phyloP scores from a whole-genome alignment of 441 rosid species.

The Adansonia madagascariensis region DNA sequence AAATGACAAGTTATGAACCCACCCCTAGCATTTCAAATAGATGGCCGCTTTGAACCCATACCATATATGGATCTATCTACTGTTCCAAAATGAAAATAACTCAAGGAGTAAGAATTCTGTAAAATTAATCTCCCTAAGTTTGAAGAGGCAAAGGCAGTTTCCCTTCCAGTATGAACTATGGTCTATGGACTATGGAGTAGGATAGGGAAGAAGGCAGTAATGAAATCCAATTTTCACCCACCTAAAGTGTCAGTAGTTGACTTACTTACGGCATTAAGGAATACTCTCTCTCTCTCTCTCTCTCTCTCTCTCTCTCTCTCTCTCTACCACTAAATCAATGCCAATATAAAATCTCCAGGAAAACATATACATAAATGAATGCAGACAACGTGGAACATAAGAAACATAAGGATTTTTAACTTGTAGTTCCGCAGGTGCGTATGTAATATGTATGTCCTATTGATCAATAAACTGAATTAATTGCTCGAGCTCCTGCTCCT shows the following conservation, averaged over 20 bases:
- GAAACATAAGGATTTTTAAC: neutral
- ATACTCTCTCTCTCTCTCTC: neutral
- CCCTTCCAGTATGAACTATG: neutral
- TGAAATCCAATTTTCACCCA: neutral
- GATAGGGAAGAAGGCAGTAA: neutral
- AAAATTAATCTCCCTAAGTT: neutral
- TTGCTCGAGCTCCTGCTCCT: conserved; percentile 20
- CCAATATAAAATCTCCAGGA: too few relatives aligned
- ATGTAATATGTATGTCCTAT: neutral
- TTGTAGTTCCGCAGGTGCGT: too few relatives aligned
- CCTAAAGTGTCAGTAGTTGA: neutral
- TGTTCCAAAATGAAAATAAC: neutral
- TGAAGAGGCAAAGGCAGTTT: neutral
- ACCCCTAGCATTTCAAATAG: too few relatives aligned
- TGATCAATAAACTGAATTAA: neutral
- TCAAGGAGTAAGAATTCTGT: neutral
- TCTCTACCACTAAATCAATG: too few relatives aligned
- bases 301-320: too few relatives aligned
- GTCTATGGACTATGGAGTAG: neutral
- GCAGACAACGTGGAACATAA: neutral
- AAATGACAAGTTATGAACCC: neutral
- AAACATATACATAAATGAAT: too few relatives aligned
- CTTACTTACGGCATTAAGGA: neutral
- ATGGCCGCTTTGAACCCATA: too few relatives aligned
- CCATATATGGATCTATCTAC: too few relatives aligned